Evolutionary conservation across 1,284 basidiomycete genomes (phyloP).

Genomic region (Ceratobasidium papillatum): DNA sequence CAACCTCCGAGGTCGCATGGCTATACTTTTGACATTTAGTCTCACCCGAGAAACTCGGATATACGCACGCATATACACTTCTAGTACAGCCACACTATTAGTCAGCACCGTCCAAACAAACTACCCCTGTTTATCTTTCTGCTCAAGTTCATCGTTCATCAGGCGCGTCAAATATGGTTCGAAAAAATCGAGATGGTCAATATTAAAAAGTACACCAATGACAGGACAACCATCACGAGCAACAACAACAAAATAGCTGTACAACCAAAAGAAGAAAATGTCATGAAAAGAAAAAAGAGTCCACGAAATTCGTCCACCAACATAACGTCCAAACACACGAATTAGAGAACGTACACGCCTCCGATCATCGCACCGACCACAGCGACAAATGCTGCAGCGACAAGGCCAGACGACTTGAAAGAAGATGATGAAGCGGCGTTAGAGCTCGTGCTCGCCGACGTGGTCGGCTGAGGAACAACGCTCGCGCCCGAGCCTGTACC

Average conservation of each 20-base stretch:
- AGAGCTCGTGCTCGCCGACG: neutral
- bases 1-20: neutral
- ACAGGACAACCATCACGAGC: neutral
- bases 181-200: neutral
- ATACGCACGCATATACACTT: too few species aligned
- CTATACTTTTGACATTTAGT: neutral
- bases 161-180: neutral
- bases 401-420: neutral
- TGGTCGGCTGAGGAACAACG: neutral
- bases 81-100: neutral
- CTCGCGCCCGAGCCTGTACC: neutral
- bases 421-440: neutral
- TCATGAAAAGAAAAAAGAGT: neutral
- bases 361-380: slow-evolving; percentile 26
- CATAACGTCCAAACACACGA: neutral
- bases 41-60: neutral
- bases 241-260: neutral
- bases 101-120: neutral
- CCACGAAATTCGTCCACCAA: neutral
- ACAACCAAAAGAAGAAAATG: neutral
- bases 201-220: neutral
- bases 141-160: too few species aligned
- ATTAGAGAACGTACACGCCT: slow-evolving; percentile 4
- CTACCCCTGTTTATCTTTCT: neutral
- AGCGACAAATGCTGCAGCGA: neutral